Percentiles rank a stretch among this genome's conserved stretches.
These are phyloP conservation scores for Leishmania turanica DNA, from an alignment of 208 protist species.

Conservation along the genomic window DNA sequence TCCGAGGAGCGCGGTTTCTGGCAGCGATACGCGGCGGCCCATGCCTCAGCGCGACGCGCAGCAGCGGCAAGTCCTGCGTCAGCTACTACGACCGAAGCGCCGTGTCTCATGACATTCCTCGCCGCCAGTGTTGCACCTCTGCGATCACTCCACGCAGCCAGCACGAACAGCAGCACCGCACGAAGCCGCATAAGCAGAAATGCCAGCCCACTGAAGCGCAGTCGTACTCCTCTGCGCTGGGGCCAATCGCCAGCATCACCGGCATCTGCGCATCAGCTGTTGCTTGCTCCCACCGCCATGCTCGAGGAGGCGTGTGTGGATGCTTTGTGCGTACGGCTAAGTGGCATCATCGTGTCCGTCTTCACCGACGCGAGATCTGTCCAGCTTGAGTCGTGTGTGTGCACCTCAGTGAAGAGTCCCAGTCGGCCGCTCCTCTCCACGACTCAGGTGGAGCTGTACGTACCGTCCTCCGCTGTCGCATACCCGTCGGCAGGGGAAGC, in stretches of 20 bases:
- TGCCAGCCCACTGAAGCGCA: not conserved
- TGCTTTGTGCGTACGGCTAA: constrained; percentile 25
- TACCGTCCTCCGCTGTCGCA: constrained; percentile 18
- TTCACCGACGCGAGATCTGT: constrained; percentile 29
- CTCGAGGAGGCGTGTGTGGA: constrained; percentile 28
- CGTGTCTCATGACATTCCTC: constrained; percentile 18
- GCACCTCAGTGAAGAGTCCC: constrained; percentile 24
- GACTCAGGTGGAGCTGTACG: constrained; percentile 21
- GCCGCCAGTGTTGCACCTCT: constrained; percentile 16
- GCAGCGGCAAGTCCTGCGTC: not conserved
- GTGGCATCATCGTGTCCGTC: constrained; percentile 13
- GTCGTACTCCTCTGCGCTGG: not conserved
- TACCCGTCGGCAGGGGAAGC: constrained; percentile 13
- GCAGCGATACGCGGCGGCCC: constrained; percentile 26
- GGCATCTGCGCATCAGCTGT: not conserved
- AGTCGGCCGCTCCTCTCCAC: constrained; percentile 21
- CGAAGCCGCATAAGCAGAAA: not conserved
- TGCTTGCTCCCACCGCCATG: constrained; percentile 9
- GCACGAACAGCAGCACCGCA: not conserved
- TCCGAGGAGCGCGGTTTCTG: constrained; percentile 23
- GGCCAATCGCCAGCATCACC: not conserved
- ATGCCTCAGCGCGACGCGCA: constrained; percentile 16
- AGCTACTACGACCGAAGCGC: not conserved
- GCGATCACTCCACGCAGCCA: not conserved
- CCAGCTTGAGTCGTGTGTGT: constrained; percentile 20